Evolutionary conservation across 345 rosid species (phyloP), one percentile per base, ranked within the genome.

Genomic region (Melaleuca alternifolia): DNA sequence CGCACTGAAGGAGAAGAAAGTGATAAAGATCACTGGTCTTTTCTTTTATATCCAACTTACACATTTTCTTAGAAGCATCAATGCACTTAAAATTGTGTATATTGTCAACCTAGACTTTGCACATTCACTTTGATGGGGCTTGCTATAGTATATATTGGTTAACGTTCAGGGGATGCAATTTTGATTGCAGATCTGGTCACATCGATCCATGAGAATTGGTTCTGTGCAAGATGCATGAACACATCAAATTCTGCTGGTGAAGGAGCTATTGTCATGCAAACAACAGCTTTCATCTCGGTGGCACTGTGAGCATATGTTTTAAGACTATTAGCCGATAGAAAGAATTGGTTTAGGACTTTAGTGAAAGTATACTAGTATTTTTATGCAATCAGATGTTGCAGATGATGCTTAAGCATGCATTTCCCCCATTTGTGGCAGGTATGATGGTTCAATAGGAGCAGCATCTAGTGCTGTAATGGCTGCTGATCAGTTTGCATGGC

Each of bases 201-300:
- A n/a, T 92, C 98, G 14, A 87, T 94, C 84, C 94, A 96, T 51
- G 98, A 97, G 90, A 93, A 90, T 24, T 95, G 98, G 96, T 96
- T 97, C 83, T 91, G 88, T 83, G 96, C 98, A 82, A 94, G 99
- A 89, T 96, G 96, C 88, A 71, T 96, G 87, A 93, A 94, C 89
- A 81, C 96, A 8, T 85, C 89, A 21, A 92, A 91, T 51, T 92
- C 96, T 83, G 89, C 93, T 83, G 98, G 98, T 83, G 98, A 96
- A 94, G 98, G 99, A 79, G 96, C 91, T 85, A 92, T 97, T 61
- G 93, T 96, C 86, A 90, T 94, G 92, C 98, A 94, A 91, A 93
- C 98, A 0, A 86, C 93, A 10, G 91, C 91, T 14, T 92, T 93
- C 79, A 87, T 97, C 51, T 87, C 95, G 87, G 94, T 97, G 91